A percentile compares a stretch with the other conserved stretches of the same genome.
Conservation (phyloP, 495 filamentous ascomycete genomes). For the Annulohypoxylon nitens region DNA sequence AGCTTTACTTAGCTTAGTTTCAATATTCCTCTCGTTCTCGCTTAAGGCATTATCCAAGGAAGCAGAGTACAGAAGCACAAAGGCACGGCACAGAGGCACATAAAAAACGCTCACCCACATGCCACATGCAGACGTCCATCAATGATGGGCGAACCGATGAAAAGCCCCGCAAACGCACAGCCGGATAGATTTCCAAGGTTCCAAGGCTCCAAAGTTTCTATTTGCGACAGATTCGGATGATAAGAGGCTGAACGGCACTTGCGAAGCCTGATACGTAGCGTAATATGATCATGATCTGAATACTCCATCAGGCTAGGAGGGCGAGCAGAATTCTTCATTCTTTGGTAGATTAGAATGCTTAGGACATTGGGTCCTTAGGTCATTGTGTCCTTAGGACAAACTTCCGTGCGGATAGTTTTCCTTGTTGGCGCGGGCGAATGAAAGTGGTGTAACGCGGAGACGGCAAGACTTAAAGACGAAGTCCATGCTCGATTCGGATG, state of each 20-base stretch:
- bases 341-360: no score
- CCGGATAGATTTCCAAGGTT: slow-evolving; percentile 28
- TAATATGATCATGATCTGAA: slow-evolving; percentile 22
- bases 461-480: slow-evolving; percentile 36
- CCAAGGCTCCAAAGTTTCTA: not conserved
- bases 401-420: slow-evolving; percentile 17
- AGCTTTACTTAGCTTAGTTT: not conserved
- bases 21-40: slow-evolving; percentile 6
- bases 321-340: not conserved
- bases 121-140: not conserved
- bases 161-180: slow-evolving; percentile 14
- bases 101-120: not conserved
- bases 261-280: not conserved
- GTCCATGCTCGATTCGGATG: slow-evolving; percentile 43
- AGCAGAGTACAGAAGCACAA: not conserved
- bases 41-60: not conserved
- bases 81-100: not conserved
- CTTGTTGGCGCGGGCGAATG: slow-evolving; percentile 17
- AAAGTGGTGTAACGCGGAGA: slow-evolving; percentile 15
- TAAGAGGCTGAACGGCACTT: slow-evolving; percentile 19
- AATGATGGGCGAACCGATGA: not conserved
- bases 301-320: slow-evolving; percentile 33
- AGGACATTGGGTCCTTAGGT: not conserved
- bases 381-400: not conserved
- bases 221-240: not conserved